phyloP scores from a whole-genome alignment of 2,329 filamentous ascomycete genomes.

The Nectriaceae sp. region DNA sequence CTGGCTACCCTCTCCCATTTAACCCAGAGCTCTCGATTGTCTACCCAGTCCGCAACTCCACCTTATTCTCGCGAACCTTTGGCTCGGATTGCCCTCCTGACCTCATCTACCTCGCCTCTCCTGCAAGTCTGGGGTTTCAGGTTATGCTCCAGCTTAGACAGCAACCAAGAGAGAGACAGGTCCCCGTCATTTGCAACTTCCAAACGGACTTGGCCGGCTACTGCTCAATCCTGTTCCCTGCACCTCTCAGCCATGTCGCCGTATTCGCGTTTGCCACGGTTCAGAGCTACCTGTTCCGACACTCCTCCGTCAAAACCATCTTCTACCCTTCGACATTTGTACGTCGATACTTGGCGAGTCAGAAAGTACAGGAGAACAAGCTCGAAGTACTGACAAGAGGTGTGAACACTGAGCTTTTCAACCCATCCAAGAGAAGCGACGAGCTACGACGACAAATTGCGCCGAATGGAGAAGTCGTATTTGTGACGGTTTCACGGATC shows the following conservation, averaged over 20 bases:
- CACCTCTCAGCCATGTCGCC: conserved; percentile 60
- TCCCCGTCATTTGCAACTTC: conserved; percentile 68
- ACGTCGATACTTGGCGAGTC: conserved; percentile 58
- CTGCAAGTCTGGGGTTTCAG: conserved; percentile 70
- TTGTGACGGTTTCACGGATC: conserved; percentile 66
- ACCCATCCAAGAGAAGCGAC: conserved; percentile 53
- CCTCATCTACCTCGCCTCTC: conserved; percentile 69
- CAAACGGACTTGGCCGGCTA: conserved; percentile 73
- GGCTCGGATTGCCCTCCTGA: conserved; percentile 54
- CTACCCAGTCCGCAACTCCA: conserved; percentile 66
- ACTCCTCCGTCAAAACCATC: conserved; percentile 62
- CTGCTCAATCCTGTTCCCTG: conserved; percentile 68
- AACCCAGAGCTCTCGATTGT: conserved; percentile 72
- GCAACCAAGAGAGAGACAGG: conserved; percentile 53
- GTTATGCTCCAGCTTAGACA: conserved; percentile 69
- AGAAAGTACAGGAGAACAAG: conserved; percentile 57
- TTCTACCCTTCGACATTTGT: conserved; percentile 71
- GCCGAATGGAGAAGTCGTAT: conserved; percentile 63
- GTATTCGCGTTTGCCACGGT: conserved; percentile 63
- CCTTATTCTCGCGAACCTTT: conserved; percentile 62
- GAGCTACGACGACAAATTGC: conserved; percentile 56
- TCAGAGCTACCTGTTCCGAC: conserved; percentile 67
- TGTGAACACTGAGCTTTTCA: conserved; percentile 65
- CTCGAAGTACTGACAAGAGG: conserved; percentile 64
- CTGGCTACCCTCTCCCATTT: conserved; percentile 68